A percentile compares a stretch with the other conserved stretches of the same genome.
These are phyloP conservation scores for Astrocystis sublimbata DNA, from an alignment of 495 filamentous ascomycete genomes.

Conservation along the genomic window DNA sequence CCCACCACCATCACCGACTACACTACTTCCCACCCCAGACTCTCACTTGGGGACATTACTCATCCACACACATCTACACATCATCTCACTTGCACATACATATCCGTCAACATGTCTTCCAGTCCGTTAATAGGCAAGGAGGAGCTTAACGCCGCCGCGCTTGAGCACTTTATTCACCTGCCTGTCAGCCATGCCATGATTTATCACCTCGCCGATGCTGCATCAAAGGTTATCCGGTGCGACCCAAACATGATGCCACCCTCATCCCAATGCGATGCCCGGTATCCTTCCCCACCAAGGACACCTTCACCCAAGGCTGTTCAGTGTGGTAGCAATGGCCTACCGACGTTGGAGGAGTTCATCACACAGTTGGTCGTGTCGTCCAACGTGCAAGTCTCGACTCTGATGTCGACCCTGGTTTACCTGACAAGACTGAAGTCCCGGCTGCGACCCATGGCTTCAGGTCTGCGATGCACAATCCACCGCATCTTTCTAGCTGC, in stretches of 20 bases:
- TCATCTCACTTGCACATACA: conserved; percentile 7
- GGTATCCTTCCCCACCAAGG: conserved; percentile 67
- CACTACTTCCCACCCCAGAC: background rate
- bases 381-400: conserved; percentile 95
- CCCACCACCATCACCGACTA: background rate
- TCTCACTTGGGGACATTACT: conserved; percentile 11
- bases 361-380: conserved; percentile 86
- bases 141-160: conserved; percentile 72
- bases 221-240: conserved; percentile 86
- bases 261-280: conserved; percentile 46
- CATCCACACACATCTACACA: conserved; percentile 23
- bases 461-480: conserved; percentile 95
- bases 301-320: conserved; percentile 61
- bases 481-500: conserved; percentile 96
- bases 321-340: conserved; percentile 40
- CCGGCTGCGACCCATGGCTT: conserved; percentile 87
- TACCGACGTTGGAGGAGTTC: conserved; percentile 85
- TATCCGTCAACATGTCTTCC: conserved; percentile 38
- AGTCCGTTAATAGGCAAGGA: conserved; percentile 36
- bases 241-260: conserved; percentile 58
- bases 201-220: conserved; percentile 76
- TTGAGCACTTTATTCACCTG: conserved; percentile 84
- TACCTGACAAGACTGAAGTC: conserved; percentile 83
- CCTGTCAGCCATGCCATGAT: conserved; percentile 87
- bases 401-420: conserved; percentile 93